Evolutionary conservation across 2,329 filamentous ascomycete species (phyloP), one percentile per base, ranked within the genome.

Genomic region (Aspergillus quadrilineatus): DNA sequence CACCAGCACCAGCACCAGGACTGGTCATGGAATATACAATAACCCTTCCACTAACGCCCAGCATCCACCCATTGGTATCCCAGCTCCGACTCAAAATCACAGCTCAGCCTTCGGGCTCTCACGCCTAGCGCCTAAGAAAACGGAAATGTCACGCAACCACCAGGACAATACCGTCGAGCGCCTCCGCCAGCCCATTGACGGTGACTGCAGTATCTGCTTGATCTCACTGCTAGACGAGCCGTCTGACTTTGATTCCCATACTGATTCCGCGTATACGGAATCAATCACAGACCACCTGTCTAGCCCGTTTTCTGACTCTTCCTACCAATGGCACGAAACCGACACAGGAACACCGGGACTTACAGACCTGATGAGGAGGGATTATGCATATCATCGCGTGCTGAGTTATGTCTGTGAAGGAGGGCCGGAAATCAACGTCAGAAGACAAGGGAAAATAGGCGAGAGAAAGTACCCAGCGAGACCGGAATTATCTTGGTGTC

Each of bases 401-500:
- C 14, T 14, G 14, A 37, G 34, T 14, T 14, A 34, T 3, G 51
- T 57, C 14, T 32, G 17, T 15, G n/a, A 22, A 26, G 43, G 34
- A 6, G 12, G 47, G 22, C 22, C 22, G 22, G 22, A 22, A 22
- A 22, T 22, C 22, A 22, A 22, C 22, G 22, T 22, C 22, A 22
- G 22, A 3, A 22, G 22, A 22, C 22, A 22, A 22, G 22, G 22
- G 22, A 22, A 22, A 22, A 4, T 22, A 22, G 22, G 22, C 22
- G 22, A 22, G 22, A 22, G 22, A 22, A 22, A 22, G 22, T 22
- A 22, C 3, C 22, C 22, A 17, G 47, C 41, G 30, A 14, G 37
- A 8, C 17, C 51, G 9, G 53, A 56, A 17, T 28, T 65, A 32
- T 47, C 45, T n/a, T 65, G 62, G 63, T 65, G 62, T 55, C 62